Percentiles rank a stretch among this genome's conserved stretches.
phyloP scores from a whole-genome alignment of 108 stramenopile genomes.

The Aurantiochytrium sp. region DNA sequence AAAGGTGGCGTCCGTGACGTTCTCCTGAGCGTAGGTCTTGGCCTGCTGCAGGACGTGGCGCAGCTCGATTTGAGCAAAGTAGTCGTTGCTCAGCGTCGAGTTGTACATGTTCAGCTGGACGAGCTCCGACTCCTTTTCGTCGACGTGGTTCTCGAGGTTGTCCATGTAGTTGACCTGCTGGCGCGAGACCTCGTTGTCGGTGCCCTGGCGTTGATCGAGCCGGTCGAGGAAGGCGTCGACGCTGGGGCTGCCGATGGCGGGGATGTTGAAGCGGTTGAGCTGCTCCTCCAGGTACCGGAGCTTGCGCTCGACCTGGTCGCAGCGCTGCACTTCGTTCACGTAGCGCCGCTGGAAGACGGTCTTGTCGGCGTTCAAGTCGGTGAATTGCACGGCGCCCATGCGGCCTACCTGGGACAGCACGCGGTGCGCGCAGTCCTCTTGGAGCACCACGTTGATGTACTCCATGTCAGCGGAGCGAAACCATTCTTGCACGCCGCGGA shows the following conservation, averaged over 20 bases:
- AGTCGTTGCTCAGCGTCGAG: constrained; percentile 85
- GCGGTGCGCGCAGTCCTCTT: constrained; percentile 91
- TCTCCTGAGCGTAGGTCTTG: constrained; percentile 57
- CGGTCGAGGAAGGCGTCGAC: constrained; percentile 56
- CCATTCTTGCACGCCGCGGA: constrained; percentile 51
- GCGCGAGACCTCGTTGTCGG: background rate
- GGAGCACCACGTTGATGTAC: constrained; percentile 92
- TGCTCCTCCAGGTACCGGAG: constrained; percentile 77
- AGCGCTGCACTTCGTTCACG: constrained; percentile 88
- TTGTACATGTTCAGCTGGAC: constrained; percentile 80
- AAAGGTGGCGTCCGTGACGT: constrained; percentile 73
- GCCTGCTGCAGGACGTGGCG: constrained; percentile 91
- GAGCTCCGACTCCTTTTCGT: constrained; percentile 80
- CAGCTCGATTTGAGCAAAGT: constrained; percentile 81
- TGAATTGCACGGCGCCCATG: constrained; percentile 86
- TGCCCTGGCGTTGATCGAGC: constrained; percentile 16
- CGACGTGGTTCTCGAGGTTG: constrained; percentile 74
- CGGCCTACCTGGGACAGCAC: constrained; percentile 80
- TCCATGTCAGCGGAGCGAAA: constrained; percentile 97
- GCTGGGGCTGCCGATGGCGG: constrained; percentile 27
- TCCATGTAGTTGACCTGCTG: constrained; percentile 38
- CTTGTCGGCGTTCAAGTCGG: constrained; percentile 90
- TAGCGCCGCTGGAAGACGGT: constrained; percentile 97
- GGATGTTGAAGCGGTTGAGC: constrained; percentile 76
- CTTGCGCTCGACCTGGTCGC: constrained; percentile 96